Base-by-base conservation (phyloP, 2,329 filamentous ascomycete genomes). In the Torrubiella hemipterigena region DNA sequence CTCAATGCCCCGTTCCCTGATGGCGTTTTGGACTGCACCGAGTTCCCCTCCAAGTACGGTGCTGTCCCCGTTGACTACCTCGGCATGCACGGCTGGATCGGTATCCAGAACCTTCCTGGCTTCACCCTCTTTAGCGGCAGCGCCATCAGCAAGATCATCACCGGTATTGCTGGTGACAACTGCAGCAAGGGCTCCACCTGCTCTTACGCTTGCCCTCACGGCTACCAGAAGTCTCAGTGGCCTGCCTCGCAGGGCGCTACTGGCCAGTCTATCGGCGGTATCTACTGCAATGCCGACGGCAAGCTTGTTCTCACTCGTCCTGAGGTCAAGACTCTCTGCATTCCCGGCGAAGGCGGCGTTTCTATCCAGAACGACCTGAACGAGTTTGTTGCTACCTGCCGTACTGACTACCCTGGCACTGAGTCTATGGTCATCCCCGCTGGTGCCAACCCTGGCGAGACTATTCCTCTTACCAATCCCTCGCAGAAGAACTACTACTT, bases 151-250 rank as follows among this genome's bases (percentile, higher is more conserved):
- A 69, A 71, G 37, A 84, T 87, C 38, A 63, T 71, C 31, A 77
- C 76, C 24, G 74, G 69, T 17, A 56, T 77, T 28, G 61, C 61
- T 13, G 81, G 78, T 12, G 58, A 72, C 12, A 56, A 56, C 37
- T 89, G 84, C 60, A 53, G 47, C 7, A 46, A 64, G 8, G 77
- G 75, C 29, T 59, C 65, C 36, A 86, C 87, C 67, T 95, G 89
- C 68, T 93, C 87, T 3, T 96, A 96, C 50, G 77, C 84, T 34
- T 98, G 91, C 65, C 81, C 84, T n/a, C 60, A 77, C 17, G 89
- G 89, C 27, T 93, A 91, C 58, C 77, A 91, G 56, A 95, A 95
- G 72, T 71, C 80, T 4, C 89, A 96, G 53, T 96, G 86, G 81
- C 85, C 91, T 28, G 44, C 51, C 9, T 56, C 69, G 20, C 91